Conservation (phyloP, 805 yeast genomes). For the Metschnikowia cerradonensis region DNA sequence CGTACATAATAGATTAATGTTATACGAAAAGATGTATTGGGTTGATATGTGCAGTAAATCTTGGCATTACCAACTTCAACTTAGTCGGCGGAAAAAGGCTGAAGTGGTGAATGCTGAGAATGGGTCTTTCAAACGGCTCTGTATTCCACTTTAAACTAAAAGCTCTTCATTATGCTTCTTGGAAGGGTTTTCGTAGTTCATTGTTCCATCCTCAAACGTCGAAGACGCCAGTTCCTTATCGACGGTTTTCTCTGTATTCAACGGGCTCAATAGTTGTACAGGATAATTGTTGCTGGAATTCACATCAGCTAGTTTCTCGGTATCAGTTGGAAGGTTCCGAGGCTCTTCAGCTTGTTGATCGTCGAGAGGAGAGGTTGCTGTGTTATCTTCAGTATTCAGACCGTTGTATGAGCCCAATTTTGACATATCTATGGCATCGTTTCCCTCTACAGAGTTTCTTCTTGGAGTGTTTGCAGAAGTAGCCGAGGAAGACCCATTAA, state of each 20-base stretch:
- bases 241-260: slow-evolving; percentile 1
- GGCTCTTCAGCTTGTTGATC: not conserved
- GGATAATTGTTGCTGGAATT: not conserved
- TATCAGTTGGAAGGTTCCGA: not conserved
- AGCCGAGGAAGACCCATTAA: not conserved
- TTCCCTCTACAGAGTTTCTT: not conserved
- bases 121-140: not conserved
- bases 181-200: not conserved
- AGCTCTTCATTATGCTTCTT: slow-evolving; percentile 3
- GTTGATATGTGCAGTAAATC: not conserved
- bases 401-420: not conserved
- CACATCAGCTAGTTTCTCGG: not conserved
- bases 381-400: not conserved
- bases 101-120: not conserved
- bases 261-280: slow-evolving; percentile 3
- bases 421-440: not conserved
- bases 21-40: not conserved
- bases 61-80: not conserved
- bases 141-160: not conserved
- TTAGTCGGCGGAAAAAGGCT: not conserved
- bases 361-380: not conserved
- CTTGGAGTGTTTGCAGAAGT: not conserved
- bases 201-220: not conserved
- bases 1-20: not conserved
- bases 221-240: not conserved